Evolutionary conservation across 208 protist species (phyloP).

Genomic region (Leishmania arabica): DNA sequence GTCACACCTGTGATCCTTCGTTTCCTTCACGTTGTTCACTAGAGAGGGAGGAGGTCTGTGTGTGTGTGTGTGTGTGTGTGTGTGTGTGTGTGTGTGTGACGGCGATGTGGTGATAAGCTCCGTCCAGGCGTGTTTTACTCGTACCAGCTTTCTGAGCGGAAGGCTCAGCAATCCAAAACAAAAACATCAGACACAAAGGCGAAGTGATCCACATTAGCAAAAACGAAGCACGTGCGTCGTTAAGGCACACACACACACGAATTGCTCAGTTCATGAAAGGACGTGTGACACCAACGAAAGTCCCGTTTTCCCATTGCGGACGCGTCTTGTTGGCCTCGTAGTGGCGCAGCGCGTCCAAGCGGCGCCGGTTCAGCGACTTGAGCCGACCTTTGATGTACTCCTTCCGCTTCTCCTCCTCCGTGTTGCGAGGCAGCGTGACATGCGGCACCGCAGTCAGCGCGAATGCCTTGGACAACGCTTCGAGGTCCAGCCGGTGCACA

Average conservation of each 20-base stretch:
- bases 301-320: slow-evolving; percentile 79
- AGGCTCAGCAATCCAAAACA: background rate
- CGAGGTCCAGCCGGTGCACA: slow-evolving; percentile 89
- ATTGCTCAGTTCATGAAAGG: slow-evolving; percentile 28
- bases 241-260: background rate
- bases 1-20: background rate
- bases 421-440: slow-evolving; percentile 78
- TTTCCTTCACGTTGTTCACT: background rate
- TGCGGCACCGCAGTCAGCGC: slow-evolving; percentile 88
- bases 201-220: background rate
- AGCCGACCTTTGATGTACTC: slow-evolving; percentile 91
- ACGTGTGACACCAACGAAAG: slow-evolving; percentile 68
- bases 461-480: slow-evolving; percentile 92
- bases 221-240: background rate
- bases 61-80: background rate
- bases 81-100: background rate
- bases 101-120: background rate
- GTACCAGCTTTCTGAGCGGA: background rate
- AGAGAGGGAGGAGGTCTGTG: background rate
- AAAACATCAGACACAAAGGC: background rate
- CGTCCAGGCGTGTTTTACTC: background rate
- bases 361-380: slow-evolving; percentile 81
- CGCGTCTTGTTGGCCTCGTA: slow-evolving; percentile 87
- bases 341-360: slow-evolving; percentile 60
- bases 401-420: slow-evolving; percentile 59